Base-by-base conservation (phyloP, 2,329 filamentous ascomycete species). In the Monilinia vaccinii-corymbosi region DNA sequence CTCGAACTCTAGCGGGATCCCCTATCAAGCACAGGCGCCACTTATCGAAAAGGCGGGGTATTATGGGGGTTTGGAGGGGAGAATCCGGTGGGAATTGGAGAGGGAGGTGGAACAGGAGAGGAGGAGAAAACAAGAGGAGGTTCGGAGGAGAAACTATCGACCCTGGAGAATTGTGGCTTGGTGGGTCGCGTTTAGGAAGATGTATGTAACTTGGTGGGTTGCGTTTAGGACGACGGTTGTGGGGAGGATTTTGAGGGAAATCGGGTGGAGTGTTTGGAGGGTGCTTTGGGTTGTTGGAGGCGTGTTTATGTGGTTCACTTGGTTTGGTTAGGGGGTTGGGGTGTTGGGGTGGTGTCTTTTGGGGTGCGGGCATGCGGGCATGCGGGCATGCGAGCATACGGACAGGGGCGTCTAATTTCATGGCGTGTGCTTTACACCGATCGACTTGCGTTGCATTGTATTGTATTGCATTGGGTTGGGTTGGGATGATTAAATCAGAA, bases 251-350 rank as follows among this genome's bases (percentile, higher is more conserved):
- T 71, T 76, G 36, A 75, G 77, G 31, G 87, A 93, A 71, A 73
- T 91, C 42, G 79, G 78, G 73, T 79, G 77, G 10, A 85, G 81
- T 48, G 67, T 85, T 21, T 84, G 81, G 75, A 77, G 81, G 51
- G 84, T 91, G 4, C 78, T 77, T 7, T 83, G 81, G 78, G 48
- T 65, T 1, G 63, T 59, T 34, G 48, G 63, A 0, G 32, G n/a
- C 1, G 50, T 64, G 11, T 66, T 63, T 55, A 25, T 65, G 32
- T 63, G 62, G 60, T 58, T 64, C 21, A 47, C 49, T 51, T 65
- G 52, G 60, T 63, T 52, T 50, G 58, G 61, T 10, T 61, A 56
- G 44, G 28, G 49, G 47, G 1, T 1, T 18, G 3, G 48, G 14
- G 34, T 28, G 18, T 6, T 28, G 49, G 11, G 23, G 23, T 18